Evolutionary conservation across 2,329 filamentous ascomycete species (phyloP).

Genomic region (Colletotrichum navitas): DNA sequence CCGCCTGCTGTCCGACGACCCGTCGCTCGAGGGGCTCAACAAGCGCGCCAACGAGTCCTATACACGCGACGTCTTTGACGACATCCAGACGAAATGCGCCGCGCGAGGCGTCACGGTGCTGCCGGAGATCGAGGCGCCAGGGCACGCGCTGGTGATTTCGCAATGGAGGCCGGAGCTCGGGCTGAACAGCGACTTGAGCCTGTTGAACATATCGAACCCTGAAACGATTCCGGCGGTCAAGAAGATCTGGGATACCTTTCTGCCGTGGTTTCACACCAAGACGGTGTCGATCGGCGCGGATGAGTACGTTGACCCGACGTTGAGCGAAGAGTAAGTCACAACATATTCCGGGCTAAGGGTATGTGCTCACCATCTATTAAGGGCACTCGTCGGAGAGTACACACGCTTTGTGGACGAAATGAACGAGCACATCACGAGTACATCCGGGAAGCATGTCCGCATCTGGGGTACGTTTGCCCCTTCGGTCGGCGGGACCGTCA

Average conservation of each 20-base stretch:
- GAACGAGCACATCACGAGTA: constrained; percentile 60
- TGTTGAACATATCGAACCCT: constrained; percentile 60
- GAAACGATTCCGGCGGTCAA: constrained; percentile 65
- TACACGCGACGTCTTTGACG: constrained; percentile 62
- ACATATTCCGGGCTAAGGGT: accelerated
- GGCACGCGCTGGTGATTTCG: constrained; percentile 67
- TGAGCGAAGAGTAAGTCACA: constrained; percentile 47
- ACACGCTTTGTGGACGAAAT: constrained; percentile 61
- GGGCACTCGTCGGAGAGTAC: constrained; percentile 60
- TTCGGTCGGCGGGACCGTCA: constrained; percentile 27
- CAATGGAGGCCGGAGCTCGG: constrained; percentile 71
- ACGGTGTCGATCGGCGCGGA: constrained; percentile 68
- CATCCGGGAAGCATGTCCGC: constrained; percentile 34
- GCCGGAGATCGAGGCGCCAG: constrained; percentile 71
- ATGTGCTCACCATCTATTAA: not conserved
- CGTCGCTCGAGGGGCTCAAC: constrained; percentile 62
- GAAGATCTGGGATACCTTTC: constrained; percentile 64
- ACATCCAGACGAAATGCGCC: constrained; percentile 65
- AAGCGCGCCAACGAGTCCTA: constrained; percentile 68
- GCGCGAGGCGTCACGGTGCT: constrained; percentile 68
- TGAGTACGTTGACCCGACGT: constrained; percentile 59
- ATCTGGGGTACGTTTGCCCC: constrained; percentile 64
- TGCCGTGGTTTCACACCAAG: constrained; percentile 68
- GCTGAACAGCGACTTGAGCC: constrained; percentile 58
- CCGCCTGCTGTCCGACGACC: constrained; percentile 63